A percentile compares a stretch with the other conserved stretches of the same genome.
These are phyloP conservation scores for Diaporthe citriasiana DNA, from an alignment of 2,329 filamentous ascomycete genomes.

Conservation along the genomic window DNA sequence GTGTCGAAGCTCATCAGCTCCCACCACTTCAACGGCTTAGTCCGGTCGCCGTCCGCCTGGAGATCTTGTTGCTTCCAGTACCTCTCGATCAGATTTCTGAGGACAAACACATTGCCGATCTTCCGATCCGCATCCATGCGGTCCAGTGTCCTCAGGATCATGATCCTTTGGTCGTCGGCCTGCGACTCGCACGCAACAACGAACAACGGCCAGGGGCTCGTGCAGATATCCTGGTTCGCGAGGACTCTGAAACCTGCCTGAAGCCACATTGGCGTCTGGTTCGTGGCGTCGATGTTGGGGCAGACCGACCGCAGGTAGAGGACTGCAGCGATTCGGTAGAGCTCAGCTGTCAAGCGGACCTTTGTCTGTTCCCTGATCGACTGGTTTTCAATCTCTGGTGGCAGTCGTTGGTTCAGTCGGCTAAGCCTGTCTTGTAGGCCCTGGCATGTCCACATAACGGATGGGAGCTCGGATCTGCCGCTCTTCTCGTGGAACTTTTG, in stretches of 20 bases:
- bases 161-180: conserved; percentile 57
- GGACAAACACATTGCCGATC: conserved; percentile 61
- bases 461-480: conserved; percentile 24
- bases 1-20: conserved; percentile 54
- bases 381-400: conserved; percentile 46
- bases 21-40: conserved; percentile 55
- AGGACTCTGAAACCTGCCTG: conserved; percentile 55
- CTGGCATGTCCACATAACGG: conserved; percentile 49
- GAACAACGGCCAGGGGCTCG: conserved; percentile 64
- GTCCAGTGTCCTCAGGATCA: conserved; percentile 57
- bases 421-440: conserved; percentile 47
- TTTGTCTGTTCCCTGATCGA: conserved; percentile 46
- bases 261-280: conserved; percentile 48
- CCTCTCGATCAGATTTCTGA: conserved; percentile 58
- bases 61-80: conserved; percentile 63
- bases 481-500: conserved; percentile 1
- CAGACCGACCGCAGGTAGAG: conserved; percentile 49
- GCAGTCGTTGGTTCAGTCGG: conserved; percentile 48
- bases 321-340: conserved; percentile 62
- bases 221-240: conserved; percentile 56
- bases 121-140: conserved; percentile 57
- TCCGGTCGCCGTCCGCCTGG: conserved; percentile 49
- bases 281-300: conserved; percentile 47
- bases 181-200: conserved; percentile 61
- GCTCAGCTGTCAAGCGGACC: conserved; percentile 60